Conservation (phyloP, 352 stramenopile genomes). For the Aphanomyces euteiches region DNA sequence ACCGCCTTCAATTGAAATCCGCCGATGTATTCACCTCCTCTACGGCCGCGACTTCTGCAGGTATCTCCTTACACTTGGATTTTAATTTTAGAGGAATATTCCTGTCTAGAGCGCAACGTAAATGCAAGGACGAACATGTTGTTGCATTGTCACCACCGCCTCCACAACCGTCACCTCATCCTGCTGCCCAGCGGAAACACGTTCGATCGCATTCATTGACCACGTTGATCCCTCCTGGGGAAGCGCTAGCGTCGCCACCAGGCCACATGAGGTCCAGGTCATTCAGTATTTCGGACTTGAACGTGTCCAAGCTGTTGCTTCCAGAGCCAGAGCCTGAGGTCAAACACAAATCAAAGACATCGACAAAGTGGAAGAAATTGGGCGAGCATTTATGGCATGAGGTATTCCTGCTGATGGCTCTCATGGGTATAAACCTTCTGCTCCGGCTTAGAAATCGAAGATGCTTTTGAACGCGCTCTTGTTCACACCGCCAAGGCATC, state of each 20-base stretch:
- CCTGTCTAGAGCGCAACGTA: slow-evolving; percentile 20
- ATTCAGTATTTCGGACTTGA: slow-evolving; percentile 5
- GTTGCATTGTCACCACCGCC: background rate
- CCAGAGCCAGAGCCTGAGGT: background rate
- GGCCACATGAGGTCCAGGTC: slow-evolving; percentile 3
- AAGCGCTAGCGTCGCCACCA: background rate
- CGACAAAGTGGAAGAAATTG: slow-evolving; percentile 9
- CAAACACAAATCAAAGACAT: no score
- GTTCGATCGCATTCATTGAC: slow-evolving; percentile 15
- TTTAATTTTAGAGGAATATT: background rate
- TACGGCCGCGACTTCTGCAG: slow-evolving; percentile 29
- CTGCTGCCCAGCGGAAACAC: background rate
- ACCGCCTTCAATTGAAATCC: background rate
- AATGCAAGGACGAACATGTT: background rate
- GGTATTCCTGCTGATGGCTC: background rate
- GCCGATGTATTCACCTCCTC: background rate
- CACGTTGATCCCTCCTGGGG: background rate
- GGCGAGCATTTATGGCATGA: slow-evolving; percentile 25
- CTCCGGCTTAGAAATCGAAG: slow-evolving; percentile 23
- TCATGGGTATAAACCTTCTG: background rate
- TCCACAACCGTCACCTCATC: background rate
- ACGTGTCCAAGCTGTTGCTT: background rate
- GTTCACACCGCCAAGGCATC: background rate
- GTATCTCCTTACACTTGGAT: background rate
- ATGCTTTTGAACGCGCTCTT: slow-evolving; percentile 18